Evolutionary conservation across 2,329 filamentous ascomycete species (phyloP).

Genomic region (Venturia nashicola): DNA sequence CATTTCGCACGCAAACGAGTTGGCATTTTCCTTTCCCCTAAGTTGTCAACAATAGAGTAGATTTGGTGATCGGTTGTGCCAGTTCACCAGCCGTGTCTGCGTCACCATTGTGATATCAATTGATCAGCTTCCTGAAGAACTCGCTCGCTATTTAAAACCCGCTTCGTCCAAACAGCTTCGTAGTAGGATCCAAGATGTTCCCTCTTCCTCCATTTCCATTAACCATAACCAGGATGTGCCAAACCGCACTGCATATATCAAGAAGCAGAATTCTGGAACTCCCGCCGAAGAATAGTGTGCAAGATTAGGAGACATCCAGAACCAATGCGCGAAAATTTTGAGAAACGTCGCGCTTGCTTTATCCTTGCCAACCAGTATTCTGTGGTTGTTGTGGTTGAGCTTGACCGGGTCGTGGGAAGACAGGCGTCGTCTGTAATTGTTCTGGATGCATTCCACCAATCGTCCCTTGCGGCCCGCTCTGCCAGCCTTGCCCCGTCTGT

Average conservation of each 20-base stretch:
- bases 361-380: constrained; percentile 6
- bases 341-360: background rate
- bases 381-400: background rate
- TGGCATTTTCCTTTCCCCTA: no score
- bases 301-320: background rate
- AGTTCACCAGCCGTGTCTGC: background rate
- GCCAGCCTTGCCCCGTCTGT: constrained; percentile 78
- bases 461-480: constrained; percentile 61
- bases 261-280: background rate
- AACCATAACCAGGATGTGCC: background rate
- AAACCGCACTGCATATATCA: background rate
- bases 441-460: constrained; percentile 65
- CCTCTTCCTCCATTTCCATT: background rate
- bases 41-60: background rate
- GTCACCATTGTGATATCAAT: background rate
- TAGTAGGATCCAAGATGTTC: background rate
- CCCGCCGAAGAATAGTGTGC: background rate
- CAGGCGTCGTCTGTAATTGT: constrained; percentile 62
- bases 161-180: background rate
- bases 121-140: background rate
- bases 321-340: background rate
- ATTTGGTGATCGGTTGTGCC: background rate
- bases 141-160: background rate
- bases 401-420: constrained; percentile 71
- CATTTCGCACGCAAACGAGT: background rate